Evolutionary conservation across 495 filamentous ascomycete genomes (phyloP), one percentile per base, ranked within the genome.

Genomic region (Neurospora cerealis): DNA sequence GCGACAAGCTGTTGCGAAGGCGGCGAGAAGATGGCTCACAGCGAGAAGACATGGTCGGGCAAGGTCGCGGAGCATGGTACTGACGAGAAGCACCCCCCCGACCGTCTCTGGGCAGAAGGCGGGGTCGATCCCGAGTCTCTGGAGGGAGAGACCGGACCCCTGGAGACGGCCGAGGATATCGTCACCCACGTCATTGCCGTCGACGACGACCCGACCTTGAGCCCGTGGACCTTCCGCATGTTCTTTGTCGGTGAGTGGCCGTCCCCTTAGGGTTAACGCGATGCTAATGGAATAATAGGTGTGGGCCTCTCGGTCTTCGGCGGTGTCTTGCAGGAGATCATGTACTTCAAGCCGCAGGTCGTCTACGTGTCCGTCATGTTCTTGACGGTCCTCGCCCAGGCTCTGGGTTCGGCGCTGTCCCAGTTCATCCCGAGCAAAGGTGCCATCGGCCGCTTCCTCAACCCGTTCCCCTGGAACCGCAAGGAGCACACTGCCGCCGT

Each of bases 341-440:
- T 78, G 77, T 83, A 84, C 75, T 86, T 86, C 81, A 86, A 86
- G 77, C 84, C 84, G n/a, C 83, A 85, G 72, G 77, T 76, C 37
- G 81, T 86, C 73, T 80, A 73, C 62, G 82, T 86, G 46, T 85
- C 84, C 10, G 72, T 80, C 13, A 79, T 86, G 24, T 86, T 86
- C 75, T 75, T 86, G 75, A 80, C 81, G 5, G 84, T 86, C 48
- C 74, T 85, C 24, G 79, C 77, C 19, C 42, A 46, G 42, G 42
- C 42, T 21, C 19, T 46, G 19, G 42, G 42, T 46, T 21, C 42
- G 19, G 42, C 42, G 3, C n/a, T 46, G n/a, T 46, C 42, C 19
- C 42, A 46, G 8, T 19, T 46, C 19, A 46, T 46, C 42, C 42
- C 42, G 42, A 46, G 42, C 1, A 46, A 46, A 21, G 42, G 42